Conservation (phyloP, 2,329 filamentous ascomycete genomes). For the Colletotrichum simmondsii region DNA sequence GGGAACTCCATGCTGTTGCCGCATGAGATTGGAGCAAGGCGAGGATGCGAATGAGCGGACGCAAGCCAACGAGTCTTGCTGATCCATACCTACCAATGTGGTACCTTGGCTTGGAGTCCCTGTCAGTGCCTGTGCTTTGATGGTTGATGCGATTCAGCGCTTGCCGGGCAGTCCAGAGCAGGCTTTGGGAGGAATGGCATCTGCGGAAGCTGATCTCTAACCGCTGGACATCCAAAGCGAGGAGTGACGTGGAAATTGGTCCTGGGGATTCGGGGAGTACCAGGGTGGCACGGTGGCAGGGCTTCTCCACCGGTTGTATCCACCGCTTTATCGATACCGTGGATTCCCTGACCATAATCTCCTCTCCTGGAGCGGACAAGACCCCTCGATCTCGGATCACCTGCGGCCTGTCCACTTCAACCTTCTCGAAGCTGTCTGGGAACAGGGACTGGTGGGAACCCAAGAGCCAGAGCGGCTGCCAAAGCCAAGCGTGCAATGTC, state of each 20-base stretch:
- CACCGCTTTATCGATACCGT: conserved; percentile 15
- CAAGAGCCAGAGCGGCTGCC: neutral
- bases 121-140: neutral
- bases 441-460: conserved; percentile 17
- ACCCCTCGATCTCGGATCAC: conserved; percentile 11
- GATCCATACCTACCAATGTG: neutral
- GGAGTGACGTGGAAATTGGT: conserved; percentile 24
- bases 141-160: conserved; percentile 7
- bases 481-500: neutral
- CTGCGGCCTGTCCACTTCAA: conserved; percentile 13
- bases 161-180: neutral
- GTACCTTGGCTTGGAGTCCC: neutral
- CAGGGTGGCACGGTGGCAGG: neutral
- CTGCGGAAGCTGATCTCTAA: neutral
- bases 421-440: conserved; percentile 28
- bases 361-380: conserved; percentile 2
- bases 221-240: neutral
- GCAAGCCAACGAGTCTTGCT: neutral
- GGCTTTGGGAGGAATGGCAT: neutral
- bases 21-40: neutral
- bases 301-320: neutral
- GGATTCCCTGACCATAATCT: conserved; percentile 1
- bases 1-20: neutral
- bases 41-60: neutral
- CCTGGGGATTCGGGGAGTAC: neutral